phyloP scores from a whole-genome alignment of 306 rosid genomes.

The Nissolia schottii region DNA sequence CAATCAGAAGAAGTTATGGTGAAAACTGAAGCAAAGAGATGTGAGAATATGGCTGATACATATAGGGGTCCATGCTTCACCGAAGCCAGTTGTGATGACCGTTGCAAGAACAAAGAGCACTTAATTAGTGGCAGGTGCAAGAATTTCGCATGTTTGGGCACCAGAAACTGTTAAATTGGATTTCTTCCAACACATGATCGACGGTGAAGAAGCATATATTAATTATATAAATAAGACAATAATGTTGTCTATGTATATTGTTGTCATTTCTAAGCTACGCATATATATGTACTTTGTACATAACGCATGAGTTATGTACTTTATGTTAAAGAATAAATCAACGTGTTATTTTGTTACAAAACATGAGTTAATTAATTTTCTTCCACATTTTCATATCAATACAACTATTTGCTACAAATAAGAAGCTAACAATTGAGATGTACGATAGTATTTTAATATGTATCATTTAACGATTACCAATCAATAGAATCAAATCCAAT shows the following conservation, averaged over 20 bases:
- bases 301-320: conserved; percentile 12
- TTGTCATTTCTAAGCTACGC: neutral
- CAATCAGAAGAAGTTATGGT: neutral
- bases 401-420: too few relatives aligned
- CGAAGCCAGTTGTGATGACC: neutral
- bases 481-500: too few relatives aligned
- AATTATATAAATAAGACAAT: neutral
- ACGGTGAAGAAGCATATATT: too few relatives aligned
- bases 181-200: neutral
- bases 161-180: conserved; percentile 13
- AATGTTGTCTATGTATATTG: neutral
- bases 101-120: conserved; percentile 20
- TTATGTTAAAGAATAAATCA: neutral
- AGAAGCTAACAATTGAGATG: too few relatives aligned
- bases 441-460: too few relatives aligned
- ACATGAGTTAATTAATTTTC: neutral
- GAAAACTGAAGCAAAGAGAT: conserved; percentile 10
- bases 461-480: too few relatives aligned
- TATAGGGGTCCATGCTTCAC: conserved; percentile 18
- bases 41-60: conserved; percentile 16
- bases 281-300: neutral
- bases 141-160: conserved; percentile 13
- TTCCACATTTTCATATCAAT: neutral
- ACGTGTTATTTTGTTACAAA: neutral
- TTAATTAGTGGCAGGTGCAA: conserved; percentile 9